Evolutionary conservation across 1,139 yeast genomes (phyloP), one percentile per base, ranked within the genome.

Genomic region (Geotrichum australiense): DNA sequence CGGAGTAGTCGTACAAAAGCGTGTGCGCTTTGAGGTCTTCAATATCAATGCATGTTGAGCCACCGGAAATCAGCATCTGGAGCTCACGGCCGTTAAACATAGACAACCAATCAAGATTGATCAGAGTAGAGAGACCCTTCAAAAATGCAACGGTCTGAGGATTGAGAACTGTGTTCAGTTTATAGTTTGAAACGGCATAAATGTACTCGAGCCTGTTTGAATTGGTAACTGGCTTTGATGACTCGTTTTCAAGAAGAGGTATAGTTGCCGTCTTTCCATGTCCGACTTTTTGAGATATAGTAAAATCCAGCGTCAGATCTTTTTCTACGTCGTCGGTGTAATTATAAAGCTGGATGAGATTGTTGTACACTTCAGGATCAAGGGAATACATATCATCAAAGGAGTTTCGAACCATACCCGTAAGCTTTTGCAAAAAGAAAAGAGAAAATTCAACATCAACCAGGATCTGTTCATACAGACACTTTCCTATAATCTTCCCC

Each of bases 381-480:
- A 84, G 67, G 33, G 77, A 73, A 36, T 72, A 73, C 50, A 93
- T 66, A 56, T 91, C 97, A 58, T 87, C 91, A 51, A 91, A 78
- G 0, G 89, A 75, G 48, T 68, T 74, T 47, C 73, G 73, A 15
- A 32, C 28, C 60, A 69, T 58, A 2, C 52, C 56, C 1, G 58
- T 50, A 84, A 93, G 76, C 58, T 82, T 84, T 49, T 78, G 80
- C 38, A 91, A 61, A 56, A 91, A 91, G 52, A 87, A 86, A 2
- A 93, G 85, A 0, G 96, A 89, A 69, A 91, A 89, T 14, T 80
- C 74, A 20, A 85, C 74, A 59, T 89, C 95, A 11, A 91, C 76
- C 49, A 89, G 67, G 2, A 87, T 80, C 43, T 79, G 78, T 45
- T 85, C 95, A 56, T 82, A 86, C n/a, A 91, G 65, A 55, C 97